Base-by-base conservation (phyloP, 2,329 filamentous ascomycete genomes). In the Penicillium sp. region DNA sequence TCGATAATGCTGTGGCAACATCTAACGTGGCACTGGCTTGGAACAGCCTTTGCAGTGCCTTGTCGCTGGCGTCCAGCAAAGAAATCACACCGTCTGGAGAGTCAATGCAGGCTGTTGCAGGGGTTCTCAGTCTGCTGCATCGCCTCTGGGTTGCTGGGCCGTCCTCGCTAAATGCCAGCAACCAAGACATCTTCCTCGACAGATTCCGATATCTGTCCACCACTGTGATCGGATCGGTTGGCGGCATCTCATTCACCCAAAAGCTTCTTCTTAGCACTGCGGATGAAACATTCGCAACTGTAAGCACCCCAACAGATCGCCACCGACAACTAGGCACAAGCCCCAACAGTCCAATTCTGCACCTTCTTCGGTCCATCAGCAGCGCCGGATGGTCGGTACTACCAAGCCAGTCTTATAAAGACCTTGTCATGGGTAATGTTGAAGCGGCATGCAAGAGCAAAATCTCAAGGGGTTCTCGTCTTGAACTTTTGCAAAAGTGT, bases 31-130 rank as follows among this genome's bases (percentile, higher is more conserved):
- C 86, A 9, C 77, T 87, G 18, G 72, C 91, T 3, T 83, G 85
- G 71, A 80, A 76, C 51, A 82, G 81, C 48, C 86, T 90, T 46
- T 76, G 81, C 48, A 83, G 84, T 53, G 75, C 77, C 14, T 67
- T 93, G n/a, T 80, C 83, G 8, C 79, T 84, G 46, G 79, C 82
- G 1, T 81, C 81, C 16, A 89, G 83, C 58, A 96, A 96, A 72
- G 94, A 99, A 72, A 88, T 99, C 63, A 96, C 93, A 64, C 87
- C 92, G 6, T 92, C 91, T 0, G 83, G 83, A 11, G 93, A 97
- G 57, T 90, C 92, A 1, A 89, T 90, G 66, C 83, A 86, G 56
- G 93, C 92, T 54, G 81, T 96, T 57, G 87, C 89, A 21, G 81
- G 84, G 40, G 80, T 92, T 21, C 81, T 93, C 46, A 85, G 85